Base-by-base conservation (phyloP, 495 filamentous ascomycete genomes). In the Massariosphaeria phaeospora region DNA sequence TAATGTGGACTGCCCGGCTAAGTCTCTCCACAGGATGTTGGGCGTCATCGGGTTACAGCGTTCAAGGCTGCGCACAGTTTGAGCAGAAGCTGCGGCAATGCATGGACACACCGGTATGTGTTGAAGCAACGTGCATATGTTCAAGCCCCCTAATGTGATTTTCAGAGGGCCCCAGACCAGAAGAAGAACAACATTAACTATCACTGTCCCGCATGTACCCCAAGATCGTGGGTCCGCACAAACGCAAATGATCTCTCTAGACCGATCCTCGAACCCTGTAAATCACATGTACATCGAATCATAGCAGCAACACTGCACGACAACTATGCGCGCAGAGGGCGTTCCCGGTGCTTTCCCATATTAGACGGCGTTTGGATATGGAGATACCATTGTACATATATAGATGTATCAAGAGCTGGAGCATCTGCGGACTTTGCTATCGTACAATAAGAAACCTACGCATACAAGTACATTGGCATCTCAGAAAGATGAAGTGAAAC, bases 121-220 rank as follows among this genome's bases (percentile, higher is more conserved):
- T 20, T n/a, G n/a, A n/a, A n/a, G n/a, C n/a, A n/a, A n/a, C n/a
- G n/a, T n/a, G n/a, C n/a, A n/a, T n/a, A n/a, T n/a, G n/a, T n/a
- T n/a, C n/a, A n/a, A n/a, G n/a, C n/a, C n/a, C n/a, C n/a, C n/a
- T n/a, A n/a, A n/a, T n/a, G n/a, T n/a, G n/a, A n/a, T 54, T 54
- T 23, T 59, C 67, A 90, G 78, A 83, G 76, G 76, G 73, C 84
- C 30, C 75, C 78, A 58, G 69, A 75, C n/a, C 72, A 77, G 63
- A 79, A 81, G 69, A 84, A 80, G 76, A 95, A 85, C 75, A 86
- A 82, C 49, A 91, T 97, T 79, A 98, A 98, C 73, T 95, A 95
- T 77, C 91, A 96, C 71, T 98, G 33, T 79, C 79, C 64, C 79
- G 93, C 56, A 83, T 97, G 74, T 90, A 94, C 66, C 83, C 86